Percentiles rank a stretch among this genome's conserved stretches.
These are phyloP conservation scores for Austroboletus eburneus DNA, from an alignment of 768 basidiomycete genomes.

Conservation along the genomic window DNA sequence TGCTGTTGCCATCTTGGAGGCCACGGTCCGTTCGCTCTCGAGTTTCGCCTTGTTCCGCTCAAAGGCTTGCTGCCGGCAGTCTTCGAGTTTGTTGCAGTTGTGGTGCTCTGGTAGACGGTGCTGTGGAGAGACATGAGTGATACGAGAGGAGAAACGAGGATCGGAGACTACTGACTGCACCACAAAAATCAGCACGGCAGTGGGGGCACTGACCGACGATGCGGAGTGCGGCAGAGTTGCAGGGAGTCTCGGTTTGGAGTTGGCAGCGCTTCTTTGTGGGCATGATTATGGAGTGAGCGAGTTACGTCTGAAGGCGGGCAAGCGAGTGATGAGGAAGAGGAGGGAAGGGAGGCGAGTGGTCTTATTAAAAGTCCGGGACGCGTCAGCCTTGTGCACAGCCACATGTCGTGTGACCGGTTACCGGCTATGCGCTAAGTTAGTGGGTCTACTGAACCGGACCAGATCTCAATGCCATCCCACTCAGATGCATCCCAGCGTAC, in stretches of 20 bases:
- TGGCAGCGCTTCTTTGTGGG: slow-evolving; percentile 87
- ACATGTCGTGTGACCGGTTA: slow-evolving; percentile 5
- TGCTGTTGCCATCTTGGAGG: slow-evolving; percentile 81
- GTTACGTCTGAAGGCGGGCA: background rate
- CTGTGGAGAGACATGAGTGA: slow-evolving; percentile 35
- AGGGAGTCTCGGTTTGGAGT: slow-evolving; percentile 47
- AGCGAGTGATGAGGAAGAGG: background rate
- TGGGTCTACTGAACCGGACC: slow-evolving; percentile 37
- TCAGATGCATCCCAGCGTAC: slow-evolving; percentile 61
- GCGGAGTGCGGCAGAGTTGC: slow-evolving; percentile 75
- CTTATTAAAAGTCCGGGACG: slow-evolving; percentile 29
- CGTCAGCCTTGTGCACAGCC: slow-evolving; percentile 31
- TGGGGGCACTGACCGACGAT: slow-evolving; percentile 84
- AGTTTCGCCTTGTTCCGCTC: slow-evolving; percentile 83
- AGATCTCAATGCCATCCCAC: slow-evolving; percentile 82
- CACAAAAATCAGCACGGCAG: slow-evolving; percentile 76
- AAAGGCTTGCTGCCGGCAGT: slow-evolving; percentile 85
- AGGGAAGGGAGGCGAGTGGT: background rate
- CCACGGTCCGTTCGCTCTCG: slow-evolving; percentile 84
- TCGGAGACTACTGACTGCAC: slow-evolving; percentile 51
- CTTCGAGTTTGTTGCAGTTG: slow-evolving; percentile 75
- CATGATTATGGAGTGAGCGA: slow-evolving; percentile 40
- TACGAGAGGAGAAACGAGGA: background rate
- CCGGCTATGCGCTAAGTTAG: background rate
- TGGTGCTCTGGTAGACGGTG: slow-evolving; percentile 91